Evolutionary conservation across 2,329 filamentous ascomycete species (phyloP), one percentile per base, ranked within the genome.

Genomic region (Claviceps africana): DNA sequence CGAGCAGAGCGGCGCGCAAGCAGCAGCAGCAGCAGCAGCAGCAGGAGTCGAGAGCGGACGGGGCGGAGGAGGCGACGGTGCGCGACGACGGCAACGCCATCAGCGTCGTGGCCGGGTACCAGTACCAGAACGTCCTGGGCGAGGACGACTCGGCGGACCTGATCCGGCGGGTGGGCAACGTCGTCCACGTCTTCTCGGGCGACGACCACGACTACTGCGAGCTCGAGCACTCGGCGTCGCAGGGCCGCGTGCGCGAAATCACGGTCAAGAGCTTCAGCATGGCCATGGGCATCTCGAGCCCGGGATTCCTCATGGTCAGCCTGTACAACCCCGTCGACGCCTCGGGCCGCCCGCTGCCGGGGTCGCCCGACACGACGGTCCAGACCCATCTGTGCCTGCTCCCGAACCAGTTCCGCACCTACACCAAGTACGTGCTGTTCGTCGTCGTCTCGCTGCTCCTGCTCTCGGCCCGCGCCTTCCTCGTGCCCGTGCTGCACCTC

Each of bases 191-290:
- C 44, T 98, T 97, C 64, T 95, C 89, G 0, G 93, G 93, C 11
- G 93, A 98, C 61, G 93, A 98, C 63, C 93, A 98, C 70, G 93
- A 98, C 70, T 96, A 97, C 70, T 98, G 93, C 69, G 90, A 95
- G 62, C 71, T 97, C 7, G 76, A 83, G 0, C 93, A 98, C 66
- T 80, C 82, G 2, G 75, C 79, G 19, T 80, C 83, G 54, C 82
- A 82, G 56, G 76, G 75, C 35, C 78, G 75, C 28, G 79, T 84
- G 33, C 75, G 73, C 48, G 93, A 98, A 65, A 94, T 96, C 57
- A 98, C 93, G 0, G 89, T 97, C 60, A 98, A 98, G 71, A 90
- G 85, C 62, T 81, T 94, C 58, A 94, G 84, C 62, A 95, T 91
- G 88, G 89, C 88, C 19, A 97, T 97, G 93, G 90, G 93, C 9